phyloP scores from a whole-genome alignment of 371 early-diverging fungal genomes.

The Globomyces sp. region DNA sequence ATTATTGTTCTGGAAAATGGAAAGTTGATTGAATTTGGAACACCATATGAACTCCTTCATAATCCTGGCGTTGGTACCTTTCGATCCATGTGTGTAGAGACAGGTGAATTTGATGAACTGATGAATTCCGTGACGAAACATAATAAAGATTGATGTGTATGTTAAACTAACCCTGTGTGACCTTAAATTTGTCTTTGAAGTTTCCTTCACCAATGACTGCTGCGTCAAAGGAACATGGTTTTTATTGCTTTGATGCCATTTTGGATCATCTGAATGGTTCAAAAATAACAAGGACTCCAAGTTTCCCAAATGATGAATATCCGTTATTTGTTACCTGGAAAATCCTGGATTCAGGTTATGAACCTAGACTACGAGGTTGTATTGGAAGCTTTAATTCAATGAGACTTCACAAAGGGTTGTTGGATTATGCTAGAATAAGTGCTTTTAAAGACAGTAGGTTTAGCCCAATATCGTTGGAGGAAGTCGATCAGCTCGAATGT shows the following conservation, averaged over 20 bases:
- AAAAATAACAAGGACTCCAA: not conserved
- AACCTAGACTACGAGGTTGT: not conserved
- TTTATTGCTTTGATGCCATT: not conserved
- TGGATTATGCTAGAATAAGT: not conserved
- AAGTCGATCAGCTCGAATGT: not conserved
- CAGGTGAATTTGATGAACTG: constrained; percentile 35
- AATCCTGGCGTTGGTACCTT: constrained; percentile 18
- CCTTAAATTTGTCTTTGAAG: too few relatives aligned
- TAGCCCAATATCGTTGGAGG: not conserved
- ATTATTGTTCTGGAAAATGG: constrained; percentile 47
- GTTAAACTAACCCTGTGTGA: too few relatives aligned
- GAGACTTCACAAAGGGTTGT: not conserved
- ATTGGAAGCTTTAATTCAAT: constrained; percentile 2
- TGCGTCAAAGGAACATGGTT: not conserved
- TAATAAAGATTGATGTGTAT: too few relatives aligned
- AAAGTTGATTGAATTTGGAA: constrained; percentile 37
- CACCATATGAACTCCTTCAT: constrained; percentile 9
- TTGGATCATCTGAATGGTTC: not conserved
- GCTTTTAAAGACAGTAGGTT: not conserved
- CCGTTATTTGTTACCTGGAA: constrained; percentile 6
- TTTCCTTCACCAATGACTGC: too few relatives aligned
- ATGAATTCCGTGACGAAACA: not conserved
- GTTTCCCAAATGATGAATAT: not conserved
- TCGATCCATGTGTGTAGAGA: constrained; percentile 34
- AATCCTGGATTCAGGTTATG: not conserved